Conservation (phyloP, 495 filamentous ascomycete genomes). For the Cryomyces antarcticus region DNA sequence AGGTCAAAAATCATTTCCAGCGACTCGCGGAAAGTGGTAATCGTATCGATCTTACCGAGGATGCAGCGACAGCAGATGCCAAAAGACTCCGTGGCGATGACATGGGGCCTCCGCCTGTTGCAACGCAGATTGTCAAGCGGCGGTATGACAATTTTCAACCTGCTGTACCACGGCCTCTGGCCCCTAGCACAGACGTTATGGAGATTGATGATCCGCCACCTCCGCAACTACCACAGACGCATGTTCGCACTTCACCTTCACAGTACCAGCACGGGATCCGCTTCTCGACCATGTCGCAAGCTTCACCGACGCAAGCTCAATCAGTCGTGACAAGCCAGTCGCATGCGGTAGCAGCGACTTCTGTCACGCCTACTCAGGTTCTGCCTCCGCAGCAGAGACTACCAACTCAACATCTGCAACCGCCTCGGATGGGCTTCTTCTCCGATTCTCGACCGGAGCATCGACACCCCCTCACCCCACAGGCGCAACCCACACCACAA, state of each 20-base stretch:
- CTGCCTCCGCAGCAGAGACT: background rate
- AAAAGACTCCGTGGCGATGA: constrained; percentile 51
- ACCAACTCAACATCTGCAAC: constrained; percentile 3
- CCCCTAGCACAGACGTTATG: constrained; percentile 34
- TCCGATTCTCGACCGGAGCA: constrained; percentile 5
- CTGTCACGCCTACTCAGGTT: too few relatives aligned
- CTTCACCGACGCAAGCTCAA: constrained; percentile 4
- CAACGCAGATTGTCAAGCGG: constrained; percentile 37
- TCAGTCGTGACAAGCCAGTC: too few relatives aligned
- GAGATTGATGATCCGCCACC: constrained; percentile 28
- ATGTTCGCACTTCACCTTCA: constrained; percentile 12
- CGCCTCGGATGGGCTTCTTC: constrained; percentile 2
- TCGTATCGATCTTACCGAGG: constrained; percentile 36
- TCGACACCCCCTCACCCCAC: background rate
- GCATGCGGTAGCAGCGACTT: too few relatives aligned
- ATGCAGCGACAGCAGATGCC: constrained; percentile 47
- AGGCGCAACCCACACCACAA: too few relatives aligned
- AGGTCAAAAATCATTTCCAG: constrained; percentile 88
- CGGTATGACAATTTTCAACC: constrained; percentile 35
- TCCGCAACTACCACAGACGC: constrained; percentile 2
- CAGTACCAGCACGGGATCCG: constrained; percentile 3
- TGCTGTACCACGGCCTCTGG: constrained; percentile 37
- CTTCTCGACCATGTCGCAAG: constrained; percentile 8
- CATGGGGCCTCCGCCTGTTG: constrained; percentile 41
- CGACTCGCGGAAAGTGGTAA: constrained; percentile 52